Base-by-base conservation (phyloP, 345 rosid species). In the Hevea brasiliensis region DNA sequence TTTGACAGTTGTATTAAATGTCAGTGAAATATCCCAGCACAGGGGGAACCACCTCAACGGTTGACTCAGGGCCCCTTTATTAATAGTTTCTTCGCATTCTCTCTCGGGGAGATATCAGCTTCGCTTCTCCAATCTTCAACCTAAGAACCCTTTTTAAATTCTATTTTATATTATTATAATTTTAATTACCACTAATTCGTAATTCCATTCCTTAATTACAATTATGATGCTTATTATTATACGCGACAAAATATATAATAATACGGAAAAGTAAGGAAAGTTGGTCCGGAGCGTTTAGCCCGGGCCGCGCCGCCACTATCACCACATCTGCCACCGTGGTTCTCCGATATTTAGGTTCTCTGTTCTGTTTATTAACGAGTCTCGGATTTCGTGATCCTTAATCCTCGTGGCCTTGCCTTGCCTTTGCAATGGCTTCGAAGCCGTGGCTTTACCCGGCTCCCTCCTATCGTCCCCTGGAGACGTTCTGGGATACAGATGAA, bases 401-500 rank as follows among this genome's bases (percentile, higher is more conserved):
- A 17, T 18, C 59, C 56, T 61, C 61, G 74, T 63, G 50, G 45
- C 69, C 21, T 69, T 26, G 15, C 37, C 32, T 58, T n/a, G 56
- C 32, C 41, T 21, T 35, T 53, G 71, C 58, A 68, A 95, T 95
- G 99, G 93, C 81, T 53, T 81, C 98, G 60, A 95, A 92, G 85
- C 87, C 93, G 1, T 88, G 91, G 93, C 86, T 89, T 13, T 68
- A 82, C 56, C 94, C 98, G 65, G 99, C 98, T 79, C 99, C 94
- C 20, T 81, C 84, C 62, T 95, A 89, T 68, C 86, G 90, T 76
- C 21, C 87, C 75, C 77, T 92, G 76, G 99, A 92, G 82, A 87
- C 96, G 64, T 87, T 82, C 77, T 95, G 98, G 98, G 95, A 89
- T 61, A 74, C 89, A 40, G 98, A 92, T 15, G 97, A 92, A 8